These are phyloP conservation scores for Fusarium longipes DNA, from an alignment of 2,329 filamentous ascomycete genomes.

Conservation along the genomic window DNA sequence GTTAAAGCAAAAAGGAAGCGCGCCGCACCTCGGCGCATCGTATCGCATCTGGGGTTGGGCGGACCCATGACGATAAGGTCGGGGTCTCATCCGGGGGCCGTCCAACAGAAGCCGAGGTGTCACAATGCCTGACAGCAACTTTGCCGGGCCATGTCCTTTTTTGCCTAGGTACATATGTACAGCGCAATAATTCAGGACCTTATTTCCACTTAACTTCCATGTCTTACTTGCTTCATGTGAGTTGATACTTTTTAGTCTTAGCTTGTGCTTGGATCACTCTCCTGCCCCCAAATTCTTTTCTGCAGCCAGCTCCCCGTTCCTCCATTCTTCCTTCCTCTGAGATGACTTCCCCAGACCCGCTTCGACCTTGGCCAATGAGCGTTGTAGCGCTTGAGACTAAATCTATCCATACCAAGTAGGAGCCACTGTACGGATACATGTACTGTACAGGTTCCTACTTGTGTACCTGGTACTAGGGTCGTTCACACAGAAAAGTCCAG, in stretches of 20 bases:
- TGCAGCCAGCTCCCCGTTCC: neutral
- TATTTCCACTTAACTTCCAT: neutral
- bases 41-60: conserved; percentile 34
- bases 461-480: neutral
- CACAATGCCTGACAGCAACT: conserved; percentile 11
- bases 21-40: conserved; percentile 20
- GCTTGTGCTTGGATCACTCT: neutral
- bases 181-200: neutral
- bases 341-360: neutral
- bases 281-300: neutral
- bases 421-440: neutral
- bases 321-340: neutral
- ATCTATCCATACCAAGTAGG: neutral
- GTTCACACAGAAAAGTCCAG: conserved; percentile 1
- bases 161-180: conserved; percentile 4
- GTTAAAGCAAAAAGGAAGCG: conserved; percentile 28
- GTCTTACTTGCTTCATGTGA: conserved; percentile 1
- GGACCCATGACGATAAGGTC: conserved; percentile 40
- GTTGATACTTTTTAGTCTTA: neutral
- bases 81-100: conserved; percentile 15
- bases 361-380: conserved; percentile 5
- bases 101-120: conserved; percentile 42
- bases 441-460: too few relatives aligned
- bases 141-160: neutral
- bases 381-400: neutral